These are phyloP conservation scores for Trametes cinnabarina DNA, from an alignment of 768 basidiomycete genomes.

Conservation along the genomic window DNA sequence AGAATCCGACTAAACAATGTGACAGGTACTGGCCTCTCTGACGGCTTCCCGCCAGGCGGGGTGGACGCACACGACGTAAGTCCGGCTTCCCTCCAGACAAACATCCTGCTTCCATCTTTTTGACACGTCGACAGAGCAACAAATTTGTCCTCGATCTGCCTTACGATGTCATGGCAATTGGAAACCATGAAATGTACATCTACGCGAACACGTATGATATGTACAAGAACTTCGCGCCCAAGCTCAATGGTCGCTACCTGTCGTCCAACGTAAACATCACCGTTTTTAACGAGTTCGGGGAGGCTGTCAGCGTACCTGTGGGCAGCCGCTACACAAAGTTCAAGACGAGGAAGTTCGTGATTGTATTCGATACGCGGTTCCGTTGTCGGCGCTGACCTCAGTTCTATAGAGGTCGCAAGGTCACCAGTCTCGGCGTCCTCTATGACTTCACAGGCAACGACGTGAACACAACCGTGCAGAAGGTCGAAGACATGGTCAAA, in stretches of 20 bases:
- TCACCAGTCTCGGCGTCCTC: slow-evolving; percentile 80
- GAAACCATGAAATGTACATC: slow-evolving; percentile 87
- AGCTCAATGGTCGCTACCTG: slow-evolving; percentile 70
- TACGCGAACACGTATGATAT: slow-evolving; percentile 68
- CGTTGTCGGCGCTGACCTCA: not conserved
- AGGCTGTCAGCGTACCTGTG: slow-evolving; percentile 40
- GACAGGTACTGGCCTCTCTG: slow-evolving; percentile 70
- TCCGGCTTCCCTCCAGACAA: not conserved
- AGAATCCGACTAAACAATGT: too few relatives aligned
- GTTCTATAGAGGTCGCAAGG: slow-evolving; percentile 52
- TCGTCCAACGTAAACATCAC: slow-evolving; percentile 89
- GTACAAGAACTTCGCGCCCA: slow-evolving; percentile 66
- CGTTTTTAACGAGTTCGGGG: slow-evolving; percentile 41
- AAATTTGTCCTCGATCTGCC: slow-evolving; percentile 69
- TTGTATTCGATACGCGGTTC: not conserved
- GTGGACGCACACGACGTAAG: slow-evolving; percentile 71
- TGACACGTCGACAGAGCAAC: slow-evolving; percentile 55
- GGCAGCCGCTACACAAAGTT: slow-evolving; percentile 68
- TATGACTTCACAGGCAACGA: slow-evolving; percentile 75
- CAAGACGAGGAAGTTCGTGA: slow-evolving; percentile 62
- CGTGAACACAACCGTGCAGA: slow-evolving; percentile 71
- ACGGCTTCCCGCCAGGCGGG: slow-evolving; percentile 68
- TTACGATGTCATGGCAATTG: slow-evolving; percentile 82
- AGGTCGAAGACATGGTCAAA: slow-evolving; percentile 70
- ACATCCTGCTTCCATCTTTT: too few relatives aligned